Evolutionary conservation across 2,329 filamentous ascomycete species (phyloP).

Genomic region (Penicillium sp.): DNA sequence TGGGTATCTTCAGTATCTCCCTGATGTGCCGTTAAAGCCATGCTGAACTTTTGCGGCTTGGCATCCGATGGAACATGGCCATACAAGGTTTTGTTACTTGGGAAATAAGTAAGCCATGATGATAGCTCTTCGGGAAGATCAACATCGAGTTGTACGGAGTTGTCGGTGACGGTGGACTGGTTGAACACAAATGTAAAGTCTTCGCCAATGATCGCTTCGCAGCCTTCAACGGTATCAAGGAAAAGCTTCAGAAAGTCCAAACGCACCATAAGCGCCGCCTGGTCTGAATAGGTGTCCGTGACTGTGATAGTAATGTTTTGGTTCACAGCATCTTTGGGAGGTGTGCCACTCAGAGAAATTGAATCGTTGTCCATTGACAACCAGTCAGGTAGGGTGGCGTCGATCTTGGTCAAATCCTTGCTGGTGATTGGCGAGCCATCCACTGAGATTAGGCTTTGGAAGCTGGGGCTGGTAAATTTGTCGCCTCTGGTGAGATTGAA

Average conservation of each 20-base stretch:
- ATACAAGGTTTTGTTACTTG: slow-evolving; percentile 44
- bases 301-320: slow-evolving; percentile 64
- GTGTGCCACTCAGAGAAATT: slow-evolving; percentile 64
- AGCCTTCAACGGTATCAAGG: slow-evolving; percentile 41
- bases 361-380: slow-evolving; percentile 63
- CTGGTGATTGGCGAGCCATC: slow-evolving; percentile 56
- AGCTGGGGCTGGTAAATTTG: slow-evolving; percentile 53
- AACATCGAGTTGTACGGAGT: slow-evolving; percentile 45
- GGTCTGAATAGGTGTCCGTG: slow-evolving; percentile 60
- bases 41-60: slow-evolving; percentile 39
- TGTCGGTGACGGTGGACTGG: slow-evolving; percentile 41
- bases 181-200: slow-evolving; percentile 51
- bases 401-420: slow-evolving; percentile 54
- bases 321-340: slow-evolving; percentile 58
- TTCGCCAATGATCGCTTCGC: slow-evolving; percentile 52
- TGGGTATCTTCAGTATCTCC: slow-evolving; percentile 42
- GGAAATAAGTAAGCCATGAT: slow-evolving; percentile 53
- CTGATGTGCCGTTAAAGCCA: slow-evolving; percentile 46
- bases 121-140: slow-evolving; percentile 43
- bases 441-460: slow-evolving; percentile 56
- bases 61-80: slow-evolving; percentile 50
- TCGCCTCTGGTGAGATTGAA: slow-evolving; percentile 59
- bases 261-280: slow-evolving; percentile 57
- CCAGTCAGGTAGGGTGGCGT: slow-evolving; percentile 65
- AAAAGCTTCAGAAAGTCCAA: slow-evolving; percentile 49